These are phyloP conservation scores for Fusarium algeriense DNA, from an alignment of 2,329 filamentous ascomycete genomes.

Conservation along the genomic window DNA sequence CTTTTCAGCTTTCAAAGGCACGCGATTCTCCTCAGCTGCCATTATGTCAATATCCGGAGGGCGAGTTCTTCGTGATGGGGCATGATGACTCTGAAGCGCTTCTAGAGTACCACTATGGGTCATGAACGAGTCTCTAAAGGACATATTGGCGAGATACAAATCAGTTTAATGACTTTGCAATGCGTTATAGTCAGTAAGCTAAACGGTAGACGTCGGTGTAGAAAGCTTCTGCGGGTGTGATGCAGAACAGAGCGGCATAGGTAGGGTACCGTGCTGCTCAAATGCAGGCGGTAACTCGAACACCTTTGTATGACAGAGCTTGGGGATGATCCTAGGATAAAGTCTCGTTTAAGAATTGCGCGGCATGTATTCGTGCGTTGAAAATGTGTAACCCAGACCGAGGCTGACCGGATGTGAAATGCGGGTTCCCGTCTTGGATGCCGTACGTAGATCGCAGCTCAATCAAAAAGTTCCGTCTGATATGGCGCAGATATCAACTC, in stretches of 20 bases:
- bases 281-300: slow-evolving; percentile 17
- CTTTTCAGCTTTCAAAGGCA: slow-evolving; percentile 59
- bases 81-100: slow-evolving; percentile 42
- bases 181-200: slow-evolving; percentile 22
- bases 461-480: slow-evolving; percentile 28
- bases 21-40: slow-evolving; percentile 51
- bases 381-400: slow-evolving; percentile 28
- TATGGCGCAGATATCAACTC: slow-evolving; percentile 28
- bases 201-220: slow-evolving; percentile 25
- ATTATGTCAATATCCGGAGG: slow-evolving; percentile 45
- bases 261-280: slow-evolving; percentile 18
- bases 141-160: slow-evolving; percentile 25
- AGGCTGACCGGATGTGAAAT: slow-evolving; percentile 33
- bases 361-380: slow-evolving; percentile 24
- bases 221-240: slow-evolving; percentile 19
- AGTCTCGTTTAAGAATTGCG: slow-evolving; percentile 27
- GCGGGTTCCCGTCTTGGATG: slow-evolving; percentile 31
- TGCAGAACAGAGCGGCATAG: slow-evolving; percentile 34
- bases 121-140: slow-evolving; percentile 46
- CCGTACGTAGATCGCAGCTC: slow-evolving; percentile 33
- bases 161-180: not conserved
- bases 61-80: slow-evolving; percentile 40
- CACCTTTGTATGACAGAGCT: slow-evolving; percentile 21
- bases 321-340: slow-evolving; percentile 16
- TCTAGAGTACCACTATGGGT: slow-evolving; percentile 42